A percentile compares a stretch with the other conserved stretches of the same genome.
These are phyloP conservation scores for Cyphellophora attinorum DNA, from an alignment of 2,329 filamentous ascomycete species.

Conservation along the genomic window DNA sequence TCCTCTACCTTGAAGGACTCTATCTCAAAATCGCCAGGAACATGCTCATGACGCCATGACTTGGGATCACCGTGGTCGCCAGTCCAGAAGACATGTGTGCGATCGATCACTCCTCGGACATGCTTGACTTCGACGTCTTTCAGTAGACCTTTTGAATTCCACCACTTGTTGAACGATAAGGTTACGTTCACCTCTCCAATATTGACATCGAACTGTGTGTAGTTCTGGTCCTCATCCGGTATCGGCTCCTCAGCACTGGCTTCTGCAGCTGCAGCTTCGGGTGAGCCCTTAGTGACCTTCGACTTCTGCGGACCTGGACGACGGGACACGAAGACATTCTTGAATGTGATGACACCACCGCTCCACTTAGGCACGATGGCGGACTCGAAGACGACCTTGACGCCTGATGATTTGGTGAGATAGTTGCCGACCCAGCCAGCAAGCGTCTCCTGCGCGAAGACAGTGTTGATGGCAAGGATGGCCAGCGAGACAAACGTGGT, in stretches of 20 bases:
- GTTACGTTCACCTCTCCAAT: constrained; percentile 95
- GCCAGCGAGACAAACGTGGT: constrained; percentile 93
- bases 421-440: constrained; percentile 93
- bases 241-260: constrained; percentile 55
- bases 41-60: constrained; percentile 77
- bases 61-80: constrained; percentile 66
- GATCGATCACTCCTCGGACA: constrained; percentile 82
- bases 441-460: constrained; percentile 92
- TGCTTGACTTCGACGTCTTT: constrained; percentile 91
- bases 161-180: constrained; percentile 96
- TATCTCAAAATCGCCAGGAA: constrained; percentile 91
- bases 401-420: constrained; percentile 81
- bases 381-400: constrained; percentile 93
- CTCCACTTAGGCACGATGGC: constrained; percentile 95
- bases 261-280: constrained; percentile 70
- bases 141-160: constrained; percentile 87
- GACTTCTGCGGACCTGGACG: constrained; percentile 69
- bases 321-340: constrained; percentile 90
- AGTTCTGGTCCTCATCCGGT: constrained; percentile 73
- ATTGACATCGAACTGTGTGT: constrained; percentile 93
- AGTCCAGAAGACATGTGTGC: constrained; percentile 66
- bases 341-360: constrained; percentile 89
- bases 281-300: constrained; percentile 86
- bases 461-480: constrained; percentile 87
- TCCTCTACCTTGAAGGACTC: constrained; percentile 96